Evolutionary conservation across 129 eudicot species (phyloP), one percentile per base, ranked within the genome.

Genomic region (Flaveria robusta): DNA sequence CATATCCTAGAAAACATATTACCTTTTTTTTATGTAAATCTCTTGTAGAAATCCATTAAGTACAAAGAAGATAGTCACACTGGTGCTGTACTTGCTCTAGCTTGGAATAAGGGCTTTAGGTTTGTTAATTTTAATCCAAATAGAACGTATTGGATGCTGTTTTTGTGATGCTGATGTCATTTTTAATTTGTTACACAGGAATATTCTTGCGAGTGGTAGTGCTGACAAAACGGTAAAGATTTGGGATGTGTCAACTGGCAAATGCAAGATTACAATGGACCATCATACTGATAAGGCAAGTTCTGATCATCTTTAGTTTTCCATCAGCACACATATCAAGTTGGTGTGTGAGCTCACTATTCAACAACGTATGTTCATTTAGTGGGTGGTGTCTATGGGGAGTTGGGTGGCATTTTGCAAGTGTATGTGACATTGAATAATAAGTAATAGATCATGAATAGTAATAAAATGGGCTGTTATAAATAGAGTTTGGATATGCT

Each of bases 81-180:
- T 11, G 99, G 88, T 77, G 76, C 99, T 0, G 96, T 94, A 27
- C 93, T 91, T 67, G 93, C 92, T 68, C 89, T 94, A 71, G 87
- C 93, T 83, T 91, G 97, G 98, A 94, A 93, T 78, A 93, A 91
- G 73, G 96, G 91, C 54, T 91, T 80, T 84, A 89, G 98, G 96
- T 89, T 22, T 9, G 54, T 63, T 37, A 14, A n/a, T 0, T 14
- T 43, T 19, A n/a, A 15, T 63, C 37, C 56, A 1, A 39, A 63
- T 37, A 54, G 4, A 41, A n/a, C 12, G 1, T 65, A 15, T 27
- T 26, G 3, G 59, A 9, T 74, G 27, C 3, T 5, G 1, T 74
- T 67, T 68, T 31, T 34, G 47, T 20, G 45, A 72, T 43, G 23
- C 75, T 85, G 18, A 37, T 12, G 12, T 27, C 45, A 6, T 10